Percentiles rank a stretch among this genome's conserved stretches.
Evolutionary conservation across 2,329 filamentous ascomycete species (phyloP).

Genomic region (Xylariaceae sp.): DNA sequence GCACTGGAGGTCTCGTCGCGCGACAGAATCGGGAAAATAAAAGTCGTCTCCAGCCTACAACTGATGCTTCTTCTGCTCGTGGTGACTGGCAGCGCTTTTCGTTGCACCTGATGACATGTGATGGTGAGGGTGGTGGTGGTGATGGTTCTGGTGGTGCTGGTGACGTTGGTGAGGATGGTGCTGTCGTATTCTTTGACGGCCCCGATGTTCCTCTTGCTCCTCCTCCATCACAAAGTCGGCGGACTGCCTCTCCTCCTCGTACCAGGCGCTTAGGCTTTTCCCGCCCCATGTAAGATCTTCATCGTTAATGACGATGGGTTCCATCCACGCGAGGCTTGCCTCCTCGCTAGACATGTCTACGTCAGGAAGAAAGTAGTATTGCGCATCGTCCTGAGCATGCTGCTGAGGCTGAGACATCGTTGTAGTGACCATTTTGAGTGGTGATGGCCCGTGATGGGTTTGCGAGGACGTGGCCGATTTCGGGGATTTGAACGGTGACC

Average conservation of each 20-base stretch:
- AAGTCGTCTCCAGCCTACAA: not conserved
- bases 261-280: slow-evolving; percentile 54
- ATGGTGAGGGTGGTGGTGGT: slow-evolving; percentile 21
- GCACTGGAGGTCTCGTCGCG: too few relatives aligned
- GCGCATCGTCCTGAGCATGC: slow-evolving; percentile 22
- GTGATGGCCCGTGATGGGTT: slow-evolving; percentile 24
- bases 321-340: slow-evolving; percentile 39
- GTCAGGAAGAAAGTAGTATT: slow-evolving; percentile 29
- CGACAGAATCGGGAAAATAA: too few relatives aligned
- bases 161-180: slow-evolving; percentile 18
- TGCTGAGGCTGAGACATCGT: slow-evolving; percentile 25
- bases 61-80: slow-evolving; percentile 25
- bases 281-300: slow-evolving; percentile 57
- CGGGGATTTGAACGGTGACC: slow-evolving; percentile 11
- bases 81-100: slow-evolving; percentile 16
- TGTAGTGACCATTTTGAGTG: slow-evolving; percentile 32
- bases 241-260: slow-evolving; percentile 51
- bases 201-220: slow-evolving; percentile 34
- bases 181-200: slow-evolving; percentile 34
- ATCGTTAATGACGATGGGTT: slow-evolving; percentile 54
- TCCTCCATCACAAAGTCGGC: slow-evolving; percentile 39
- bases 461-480: slow-evolving; percentile 17
- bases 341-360: slow-evolving; percentile 20
- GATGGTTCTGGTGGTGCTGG: slow-evolving; percentile 18
- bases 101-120: slow-evolving; percentile 16